Evolutionary conservation across 306 rosid genomes (phyloP), one percentile per base, ranked within the genome.

Genomic region (Canavalia ensiformis): DNA sequence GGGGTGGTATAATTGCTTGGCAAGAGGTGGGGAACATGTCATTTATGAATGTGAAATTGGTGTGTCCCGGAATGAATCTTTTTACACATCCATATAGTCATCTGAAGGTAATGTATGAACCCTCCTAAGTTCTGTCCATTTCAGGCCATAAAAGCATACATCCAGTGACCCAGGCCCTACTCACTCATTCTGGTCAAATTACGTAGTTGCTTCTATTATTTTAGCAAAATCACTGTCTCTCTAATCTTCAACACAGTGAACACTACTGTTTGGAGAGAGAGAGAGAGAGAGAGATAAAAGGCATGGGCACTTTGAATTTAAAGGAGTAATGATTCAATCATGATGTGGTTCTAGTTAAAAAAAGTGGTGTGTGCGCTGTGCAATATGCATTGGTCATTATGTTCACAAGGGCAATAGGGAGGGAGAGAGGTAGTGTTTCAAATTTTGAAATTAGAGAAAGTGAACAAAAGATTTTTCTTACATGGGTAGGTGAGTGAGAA

Each of bases 381-480:
- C 58, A 54, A 81, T 37, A 76, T 70, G 81, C 50, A 70, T 75
- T 12, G 76, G 82, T 68, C 87, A 69, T 75, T 69, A 75, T 84
- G 88, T 60, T 83, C 68, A 78, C 83, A 79, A 80, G 79, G 35
- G 63, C 10, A 72, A 83, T 13, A 70, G 86, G 74, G 87, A 68
- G 81, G 81, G 82, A 81, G 56, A 81, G 81, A 78, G 76, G 81
- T 37, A 18, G 60, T 76, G 88, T 92, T 94, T 94, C 97, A 92
- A 94, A 94, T 35, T 94, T 94, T 91, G 94, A 94, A 92, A 91
- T 90, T 62, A 77, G 60, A 81, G 60, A 80, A 81, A 86, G 54
- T 35, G 63, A 82, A 78, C 39, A 6, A 71, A 50, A 76, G 6
- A 49, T 25, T 77, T 85, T 37, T 29, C 69, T 72, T 9, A 41